Evolutionary conservation across 2,329 filamentous ascomycete genomes (phyloP), one percentile per base, ranked within the genome.

Genomic region (Sarocladium oryzae): DNA sequence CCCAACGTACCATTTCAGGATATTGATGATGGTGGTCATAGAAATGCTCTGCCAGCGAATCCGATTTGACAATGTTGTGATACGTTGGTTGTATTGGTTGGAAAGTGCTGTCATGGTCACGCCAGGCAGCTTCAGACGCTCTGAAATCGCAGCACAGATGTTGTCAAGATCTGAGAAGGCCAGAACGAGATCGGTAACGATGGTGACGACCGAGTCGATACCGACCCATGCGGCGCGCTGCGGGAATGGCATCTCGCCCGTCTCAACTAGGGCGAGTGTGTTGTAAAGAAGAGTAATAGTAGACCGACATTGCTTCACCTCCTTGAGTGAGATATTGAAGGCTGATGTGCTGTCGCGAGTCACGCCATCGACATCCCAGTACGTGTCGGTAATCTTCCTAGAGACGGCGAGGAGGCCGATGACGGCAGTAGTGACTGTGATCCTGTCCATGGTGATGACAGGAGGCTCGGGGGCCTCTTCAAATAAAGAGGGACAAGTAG

Each of bases 1-100:
- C 13, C 8, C 16, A 28, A 56, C 62, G 57, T 57, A 69, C 66
- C 67, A 69, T 56, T 69, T 68, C 18, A 69, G 56, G 37, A 69
- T 65, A 4, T 66, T 69, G 60, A 66, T 67, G 60, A 69, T 67
- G 61, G 69, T 65, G 15, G 64, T 66, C 57, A 69, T 66, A n/a
- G 66, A 68, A 18, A 69, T 56, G 43, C 65, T 67, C 56, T 68
- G 66, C 64, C 65, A 69, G 26, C 63, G 61, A 8, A 69, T 61
- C 5, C 67, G 59, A 2, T 63, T 60, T 43, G 61, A 67, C 4
- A 69, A 55, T 5, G 58, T 57, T 23, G 53, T 60, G 24, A 66
- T 57, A 26, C 56, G 55, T 55, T 62, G 61, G 50, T 61, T 60
- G n/a, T 56, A 58, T n/a, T 49, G 46, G 16, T 26, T 26, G 4